These are phyloP conservation scores for Trichomonas tenax DNA, from an alignment of 208 protist genomes.

Conservation along the genomic window DNA sequence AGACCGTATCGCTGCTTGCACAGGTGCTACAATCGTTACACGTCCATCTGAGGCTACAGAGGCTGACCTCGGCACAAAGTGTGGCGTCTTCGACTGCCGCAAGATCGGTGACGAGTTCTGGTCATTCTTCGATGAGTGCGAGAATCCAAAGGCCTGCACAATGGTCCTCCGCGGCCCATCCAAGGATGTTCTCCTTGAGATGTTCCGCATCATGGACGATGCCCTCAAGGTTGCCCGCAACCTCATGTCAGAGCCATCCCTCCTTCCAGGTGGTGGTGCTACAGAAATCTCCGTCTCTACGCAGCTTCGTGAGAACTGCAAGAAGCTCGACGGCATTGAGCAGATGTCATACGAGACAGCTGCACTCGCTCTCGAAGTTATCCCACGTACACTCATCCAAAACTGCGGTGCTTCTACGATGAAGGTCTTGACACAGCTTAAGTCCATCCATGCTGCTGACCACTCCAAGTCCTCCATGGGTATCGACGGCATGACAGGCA, in stretches of 20 bases:
- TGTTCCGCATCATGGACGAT: constrained; percentile 93
- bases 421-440: constrained; percentile 84
- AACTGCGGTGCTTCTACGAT: constrained; percentile 98
- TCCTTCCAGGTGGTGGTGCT: constrained; percentile 94
- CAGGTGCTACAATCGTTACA: constrained; percentile 87
- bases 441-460: constrained; percentile 48
- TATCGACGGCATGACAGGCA: constrained; percentile 75
- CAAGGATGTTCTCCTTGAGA: constrained; percentile 99
- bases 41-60: constrained; percentile 86
- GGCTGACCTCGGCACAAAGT: constrained; percentile 77
- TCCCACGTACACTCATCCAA: constrained; percentile 81
- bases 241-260: constrained; percentile 75
- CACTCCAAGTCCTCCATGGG: constrained; percentile 68
- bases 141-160: constrained; percentile 89
- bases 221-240: constrained; percentile 95
- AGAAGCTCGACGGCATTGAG: constrained; percentile 75
- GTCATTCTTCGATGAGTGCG: constrained; percentile 94
- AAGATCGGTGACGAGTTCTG: constrained; percentile 69
- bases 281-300: constrained; percentile 81
- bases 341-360: constrained; percentile 67
- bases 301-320: constrained; percentile 69
- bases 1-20: constrained; percentile 82
- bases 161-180: constrained; percentile 93
- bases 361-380: constrained; percentile 55
- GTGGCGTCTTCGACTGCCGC: constrained; percentile 87